A percentile compares a stretch with the other conserved stretches of the same genome.
phyloP scores from a whole-genome alignment of 169 alveolate genomes.

The Ichthyophthirius multifiliis region DNA sequence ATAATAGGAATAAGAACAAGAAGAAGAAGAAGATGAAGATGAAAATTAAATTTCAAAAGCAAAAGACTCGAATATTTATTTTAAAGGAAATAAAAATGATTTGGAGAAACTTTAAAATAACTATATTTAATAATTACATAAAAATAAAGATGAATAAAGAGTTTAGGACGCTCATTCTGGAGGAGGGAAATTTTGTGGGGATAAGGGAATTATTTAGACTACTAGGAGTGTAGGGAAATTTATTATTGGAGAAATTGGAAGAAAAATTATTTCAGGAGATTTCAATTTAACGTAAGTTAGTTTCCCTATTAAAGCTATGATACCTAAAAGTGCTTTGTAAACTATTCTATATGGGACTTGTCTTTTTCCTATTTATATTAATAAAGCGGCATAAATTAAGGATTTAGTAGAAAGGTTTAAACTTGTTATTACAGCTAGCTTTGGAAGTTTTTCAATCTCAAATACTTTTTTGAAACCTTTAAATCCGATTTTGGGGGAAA shows the following conservation, averaged over 20 bases:
- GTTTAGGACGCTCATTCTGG: conserved; percentile 42
- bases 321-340: conserved; percentile 42
- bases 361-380: conserved; percentile 46
- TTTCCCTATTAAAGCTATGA: conserved; percentile 78
- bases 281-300: conserved; percentile 58
- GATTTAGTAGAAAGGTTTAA: conserved; percentile 71
- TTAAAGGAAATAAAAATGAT: not conserved
- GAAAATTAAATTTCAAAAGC: not conserved
- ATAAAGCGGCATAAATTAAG: conserved; percentile 42
- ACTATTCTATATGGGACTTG: conserved; percentile 29
- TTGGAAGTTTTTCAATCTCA: conserved; percentile 38
- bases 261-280: conserved; percentile 61
- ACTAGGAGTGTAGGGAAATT: conserved; percentile 60
- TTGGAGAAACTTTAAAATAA: not conserved
- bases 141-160: conserved; percentile 60
- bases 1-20: not conserved
- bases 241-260: conserved; percentile 59
- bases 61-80: not conserved
- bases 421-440: conserved; percentile 37
- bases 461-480: conserved; percentile 60
- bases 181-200: conserved; percentile 66
- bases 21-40: conserved; percentile 8
- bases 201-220: conserved; percentile 32
- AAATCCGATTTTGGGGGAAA: conserved; percentile 79
- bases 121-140: too few relatives aligned